Evolutionary conservation across 805 yeast genomes (phyloP).

Genomic region (Pichia nakasei): DNA sequence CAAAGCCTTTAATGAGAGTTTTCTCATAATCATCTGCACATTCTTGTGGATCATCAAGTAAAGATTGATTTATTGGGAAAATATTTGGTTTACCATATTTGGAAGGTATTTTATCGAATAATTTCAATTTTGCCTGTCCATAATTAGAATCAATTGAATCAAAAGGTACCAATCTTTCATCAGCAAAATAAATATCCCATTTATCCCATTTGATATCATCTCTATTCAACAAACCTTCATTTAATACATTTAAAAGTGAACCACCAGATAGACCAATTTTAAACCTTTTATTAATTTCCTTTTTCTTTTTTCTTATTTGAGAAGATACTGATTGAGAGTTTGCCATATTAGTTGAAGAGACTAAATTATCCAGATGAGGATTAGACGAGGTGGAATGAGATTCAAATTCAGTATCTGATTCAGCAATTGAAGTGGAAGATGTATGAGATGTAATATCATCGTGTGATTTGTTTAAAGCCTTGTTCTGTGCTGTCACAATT

Average conservation of each 20-base stretch:
- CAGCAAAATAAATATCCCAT: conserved; percentile 96
- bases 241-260: conserved; percentile 74
- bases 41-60: conserved; percentile 76
- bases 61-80: conserved; percentile 71
- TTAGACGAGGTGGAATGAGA: no score
- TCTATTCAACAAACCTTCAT: conserved; percentile 75
- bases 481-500: conserved; percentile 79
- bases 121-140: conserved; percentile 77
- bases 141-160: conserved; percentile 76
- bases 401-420: background rate
- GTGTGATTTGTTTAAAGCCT: conserved; percentile 32
- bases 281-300: conserved; percentile 61
- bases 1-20: conserved; percentile 77
- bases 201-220: conserved; percentile 72
- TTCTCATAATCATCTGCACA: conserved; percentile 93
- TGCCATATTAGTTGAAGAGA: background rate
- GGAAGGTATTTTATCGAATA: conserved; percentile 60
- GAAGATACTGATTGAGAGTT: conserved; percentile 17
- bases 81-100: conserved; percentile 54
- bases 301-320: conserved; percentile 35
- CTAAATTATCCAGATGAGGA: background rate
- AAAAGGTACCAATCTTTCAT: conserved; percentile 89
- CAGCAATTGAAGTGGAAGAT: background rate
- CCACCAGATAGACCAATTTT: conserved; percentile 93
- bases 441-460: background rate